Conservation (phyloP, 2,329 filamentous ascomycete genomes). For the Pseudogymnoascus sp. region DNA sequence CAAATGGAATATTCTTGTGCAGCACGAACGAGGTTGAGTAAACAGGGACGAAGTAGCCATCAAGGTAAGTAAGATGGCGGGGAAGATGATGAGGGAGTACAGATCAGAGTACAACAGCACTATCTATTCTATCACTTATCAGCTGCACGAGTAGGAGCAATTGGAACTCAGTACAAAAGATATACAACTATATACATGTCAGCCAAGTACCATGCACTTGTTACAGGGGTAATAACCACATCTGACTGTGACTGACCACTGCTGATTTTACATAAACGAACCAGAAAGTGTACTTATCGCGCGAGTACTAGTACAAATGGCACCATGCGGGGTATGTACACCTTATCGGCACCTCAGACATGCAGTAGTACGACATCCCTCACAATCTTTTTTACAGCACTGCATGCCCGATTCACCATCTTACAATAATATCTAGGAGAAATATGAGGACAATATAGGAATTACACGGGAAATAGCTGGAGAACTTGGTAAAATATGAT, state of each 20-base stretch:
- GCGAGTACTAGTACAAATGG: background rate
- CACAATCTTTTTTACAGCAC: background rate
- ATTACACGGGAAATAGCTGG: background rate
- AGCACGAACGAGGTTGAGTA: background rate
- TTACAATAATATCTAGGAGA: background rate
- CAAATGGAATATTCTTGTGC: background rate
- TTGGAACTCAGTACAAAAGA: background rate
- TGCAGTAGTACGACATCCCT: background rate
- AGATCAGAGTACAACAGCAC: background rate
- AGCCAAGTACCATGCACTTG: background rate
- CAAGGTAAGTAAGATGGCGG: background rate
- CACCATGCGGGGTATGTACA: background rate
- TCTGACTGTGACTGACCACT: background rate
- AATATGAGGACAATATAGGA: background rate
- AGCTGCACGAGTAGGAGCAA: background rate
- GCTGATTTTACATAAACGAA: background rate
- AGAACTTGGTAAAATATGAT: background rate
- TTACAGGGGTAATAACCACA: background rate
- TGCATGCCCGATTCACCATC: background rate
- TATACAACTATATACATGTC: background rate
- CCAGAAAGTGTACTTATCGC: background rate
- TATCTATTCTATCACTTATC: constrained; percentile 1
- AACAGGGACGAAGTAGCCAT: background rate
- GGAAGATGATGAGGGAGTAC: background rate
- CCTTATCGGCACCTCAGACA: background rate